Percentiles rank a stretch among this genome's conserved stretches.
phyloP scores from a whole-genome alignment of 2,329 filamentous ascomycete genomes.

The Alternaria ethzedia region DNA sequence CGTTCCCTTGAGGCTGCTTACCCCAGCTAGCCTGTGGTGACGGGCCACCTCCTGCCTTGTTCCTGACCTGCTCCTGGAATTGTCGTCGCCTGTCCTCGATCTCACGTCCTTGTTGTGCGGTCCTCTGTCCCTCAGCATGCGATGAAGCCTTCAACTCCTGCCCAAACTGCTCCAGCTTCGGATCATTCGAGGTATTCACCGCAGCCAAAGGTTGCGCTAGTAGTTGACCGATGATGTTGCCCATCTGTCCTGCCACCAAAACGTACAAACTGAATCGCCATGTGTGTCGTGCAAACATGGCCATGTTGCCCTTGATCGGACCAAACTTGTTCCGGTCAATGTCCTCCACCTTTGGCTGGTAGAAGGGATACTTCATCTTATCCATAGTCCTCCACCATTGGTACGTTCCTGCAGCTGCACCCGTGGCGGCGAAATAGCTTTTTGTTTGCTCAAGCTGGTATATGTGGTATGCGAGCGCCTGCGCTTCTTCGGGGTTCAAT shows the following conservation, averaged over 20 bases:
- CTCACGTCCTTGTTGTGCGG: constrained; percentile 19
- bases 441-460: constrained; percentile 47
- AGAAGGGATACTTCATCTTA: constrained; percentile 52
- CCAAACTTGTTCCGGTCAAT: constrained; percentile 51
- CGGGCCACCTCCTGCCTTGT: constrained; percentile 38
- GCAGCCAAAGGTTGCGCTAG: constrained; percentile 43
- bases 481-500: constrained; percentile 50
- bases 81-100: constrained; percentile 28
- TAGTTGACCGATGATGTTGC: constrained; percentile 42
- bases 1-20: constrained; percentile 20
- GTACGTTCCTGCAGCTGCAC: constrained; percentile 39
- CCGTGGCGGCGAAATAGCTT: constrained; percentile 48
- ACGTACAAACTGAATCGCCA: constrained; percentile 37
- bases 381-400: constrained; percentile 43
- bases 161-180: constrained; percentile 49
- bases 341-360: constrained; percentile 46
- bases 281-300: constrained; percentile 33
- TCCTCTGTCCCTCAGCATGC: constrained; percentile 13
- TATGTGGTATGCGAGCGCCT: constrained; percentile 51
- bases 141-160: constrained; percentile 42
- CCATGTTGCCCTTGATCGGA: constrained; percentile 41
- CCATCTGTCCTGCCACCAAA: constrained; percentile 37
- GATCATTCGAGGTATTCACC: constrained; percentile 47
- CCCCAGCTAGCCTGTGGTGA: constrained; percentile 45
- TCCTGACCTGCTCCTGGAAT: constrained; percentile 26